Evolutionary conservation across 257 asterid genomes (phyloP).

Genomic region (Eustoma russellianum): DNA sequence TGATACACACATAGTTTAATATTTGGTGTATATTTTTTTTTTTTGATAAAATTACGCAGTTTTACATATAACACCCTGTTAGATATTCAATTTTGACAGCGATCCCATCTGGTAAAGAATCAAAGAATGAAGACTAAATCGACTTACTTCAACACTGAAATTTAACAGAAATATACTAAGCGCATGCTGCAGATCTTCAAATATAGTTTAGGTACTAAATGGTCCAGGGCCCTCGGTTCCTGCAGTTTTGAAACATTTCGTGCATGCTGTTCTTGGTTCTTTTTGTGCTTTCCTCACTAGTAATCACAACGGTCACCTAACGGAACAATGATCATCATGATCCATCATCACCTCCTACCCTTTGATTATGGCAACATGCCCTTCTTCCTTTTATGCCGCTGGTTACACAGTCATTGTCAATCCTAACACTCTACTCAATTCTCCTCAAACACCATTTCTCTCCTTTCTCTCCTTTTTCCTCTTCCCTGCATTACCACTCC

Average conservation of each 20-base stretch:
- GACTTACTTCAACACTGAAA: background rate
- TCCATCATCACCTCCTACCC: slow-evolving; percentile 19
- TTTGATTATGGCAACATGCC: slow-evolving; percentile 1
- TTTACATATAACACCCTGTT: too few relatives aligned
- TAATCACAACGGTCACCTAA: slow-evolving; percentile 16
- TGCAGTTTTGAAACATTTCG: too few relatives aligned
- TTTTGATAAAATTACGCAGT: too few relatives aligned
- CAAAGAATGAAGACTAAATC: background rate
- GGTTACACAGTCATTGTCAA: slow-evolving; percentile 26
- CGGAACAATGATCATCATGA: slow-evolving; percentile 30
- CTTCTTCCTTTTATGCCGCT: slow-evolving; percentile 7
- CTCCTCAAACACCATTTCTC: slow-evolving; percentile 3
- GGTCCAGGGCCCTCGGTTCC: too few relatives aligned
- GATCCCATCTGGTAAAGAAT: too few relatives aligned
- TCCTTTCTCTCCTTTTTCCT: slow-evolving; percentile 4
- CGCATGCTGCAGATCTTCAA: background rate
- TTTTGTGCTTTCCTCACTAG: background rate
- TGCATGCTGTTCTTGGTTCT: background rate
- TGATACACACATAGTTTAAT: too few relatives aligned
- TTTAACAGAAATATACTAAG: background rate
- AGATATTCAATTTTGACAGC: too few relatives aligned
- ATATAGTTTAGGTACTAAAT: background rate
- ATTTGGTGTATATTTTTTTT: too few relatives aligned
- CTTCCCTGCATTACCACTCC: slow-evolving; percentile 1
- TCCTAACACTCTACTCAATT: slow-evolving; percentile 42